Conservation (phyloP, 768 basidiomycete species). For the Boletus speciosus region DNA sequence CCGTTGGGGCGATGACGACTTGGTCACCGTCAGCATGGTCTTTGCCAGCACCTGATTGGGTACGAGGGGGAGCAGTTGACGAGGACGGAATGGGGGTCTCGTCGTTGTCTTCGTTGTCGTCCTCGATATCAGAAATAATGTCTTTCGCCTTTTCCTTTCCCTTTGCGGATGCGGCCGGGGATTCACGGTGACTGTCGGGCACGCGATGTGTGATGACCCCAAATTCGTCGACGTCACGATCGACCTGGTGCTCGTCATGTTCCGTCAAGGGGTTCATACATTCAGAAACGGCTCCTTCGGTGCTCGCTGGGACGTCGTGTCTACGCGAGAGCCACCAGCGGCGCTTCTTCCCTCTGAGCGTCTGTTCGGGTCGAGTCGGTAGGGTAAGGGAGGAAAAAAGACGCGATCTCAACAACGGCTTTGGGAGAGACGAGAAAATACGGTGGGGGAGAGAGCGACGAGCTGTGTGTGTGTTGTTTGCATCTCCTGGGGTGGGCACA, state of each 20-base stretch:
- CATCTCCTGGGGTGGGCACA: conserved; percentile 5
- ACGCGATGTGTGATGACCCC: conserved; percentile 26
- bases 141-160: conserved; percentile 37
- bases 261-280: conserved; percentile 15
- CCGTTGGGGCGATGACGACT: conserved; percentile 20
- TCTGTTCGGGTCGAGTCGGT: conserved; percentile 23
- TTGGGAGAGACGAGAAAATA: conserved; percentile 32
- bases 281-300: conserved; percentile 15
- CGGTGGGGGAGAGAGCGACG: conserved; percentile 32
- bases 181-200: conserved; percentile 28
- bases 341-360: conserved; percentile 28
- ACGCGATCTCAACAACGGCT: conserved; percentile 20
- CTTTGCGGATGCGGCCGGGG: conserved; percentile 25
- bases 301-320: conserved; percentile 10
- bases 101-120: conserved; percentile 1
- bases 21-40: conserved; percentile 17
- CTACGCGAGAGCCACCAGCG: conserved; percentile 25
- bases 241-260: conserved; percentile 28
- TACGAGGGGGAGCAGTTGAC: conserved; percentile 9
- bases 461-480: not conserved
- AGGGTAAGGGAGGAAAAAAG: conserved; percentile 13
- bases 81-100: conserved; percentile 13
- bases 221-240: conserved; percentile 29
- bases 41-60: not conserved
- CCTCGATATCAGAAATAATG: conserved; percentile 1